Conservation (phyloP, 176 grass and related monocot species). For the Carex cristatella region DNA sequence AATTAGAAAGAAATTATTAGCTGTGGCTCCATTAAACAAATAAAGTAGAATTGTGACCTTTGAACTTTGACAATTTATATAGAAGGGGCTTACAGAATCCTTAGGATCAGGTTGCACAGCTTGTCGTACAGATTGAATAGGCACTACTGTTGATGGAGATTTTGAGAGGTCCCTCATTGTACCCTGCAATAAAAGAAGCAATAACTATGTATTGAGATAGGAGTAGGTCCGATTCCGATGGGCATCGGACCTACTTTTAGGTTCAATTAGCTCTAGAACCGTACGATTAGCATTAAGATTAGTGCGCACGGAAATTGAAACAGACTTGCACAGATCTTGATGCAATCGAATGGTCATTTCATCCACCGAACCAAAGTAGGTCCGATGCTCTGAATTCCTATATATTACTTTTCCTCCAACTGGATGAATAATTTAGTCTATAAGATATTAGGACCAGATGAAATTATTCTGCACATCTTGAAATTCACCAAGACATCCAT, state of each 20-base stretch:
- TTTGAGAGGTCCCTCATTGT: constrained; percentile 84
- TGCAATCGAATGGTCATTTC: too few species aligned
- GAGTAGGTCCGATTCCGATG: too few species aligned
- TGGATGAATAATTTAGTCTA: background rate
- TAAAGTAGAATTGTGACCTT: background rate
- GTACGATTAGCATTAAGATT: too few species aligned
- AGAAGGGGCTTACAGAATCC: constrained; percentile 53
- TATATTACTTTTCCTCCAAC: background rate
- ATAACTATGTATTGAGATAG: background rate
- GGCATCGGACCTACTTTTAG: too few species aligned
- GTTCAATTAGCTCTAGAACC: too few species aligned
- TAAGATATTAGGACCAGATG: background rate
- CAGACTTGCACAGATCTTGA: too few species aligned
- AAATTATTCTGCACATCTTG: background rate
- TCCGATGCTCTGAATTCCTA: background rate
- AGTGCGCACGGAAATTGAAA: too few species aligned
- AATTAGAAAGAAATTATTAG: background rate
- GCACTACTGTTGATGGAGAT: constrained; percentile 25
- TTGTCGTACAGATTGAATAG: constrained; percentile 38
- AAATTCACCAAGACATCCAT: constrained; percentile 2
- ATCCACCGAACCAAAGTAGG: too few species aligned
- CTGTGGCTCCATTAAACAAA: constrained; percentile 18
- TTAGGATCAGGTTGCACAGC: constrained; percentile 31
- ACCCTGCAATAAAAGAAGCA: constrained; percentile 42
- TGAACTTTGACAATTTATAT: background rate